Percentiles rank a stretch among this genome's conserved stretches.
These are phyloP conservation scores for Syzygium aromaticum DNA, from an alignment of 345 rosid genomes.

Conservation along the genomic window DNA sequence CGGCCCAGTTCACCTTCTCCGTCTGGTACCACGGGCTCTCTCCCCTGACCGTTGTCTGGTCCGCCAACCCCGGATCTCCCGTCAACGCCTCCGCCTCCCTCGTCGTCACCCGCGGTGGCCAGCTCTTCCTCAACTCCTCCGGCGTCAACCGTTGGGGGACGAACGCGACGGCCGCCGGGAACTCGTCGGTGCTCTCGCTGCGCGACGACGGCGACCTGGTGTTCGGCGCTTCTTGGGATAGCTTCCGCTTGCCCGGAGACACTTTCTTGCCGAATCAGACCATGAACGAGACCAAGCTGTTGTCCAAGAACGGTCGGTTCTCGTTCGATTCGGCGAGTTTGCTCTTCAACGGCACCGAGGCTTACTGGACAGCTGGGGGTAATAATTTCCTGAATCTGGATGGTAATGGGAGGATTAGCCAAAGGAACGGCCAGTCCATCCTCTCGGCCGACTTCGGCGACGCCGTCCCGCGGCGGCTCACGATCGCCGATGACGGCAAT, in stretches of 20 bases:
- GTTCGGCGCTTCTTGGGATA: constrained; percentile 28
- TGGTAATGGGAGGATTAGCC: constrained; percentile 9
- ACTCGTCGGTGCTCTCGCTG: constrained; percentile 21
- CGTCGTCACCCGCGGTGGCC: constrained; percentile 12
- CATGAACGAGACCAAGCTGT: constrained; percentile 6
- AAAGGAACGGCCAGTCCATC: neutral
- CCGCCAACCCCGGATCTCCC: constrained; percentile 11
- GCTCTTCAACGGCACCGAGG: constrained; percentile 10
- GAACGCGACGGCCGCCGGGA: neutral
- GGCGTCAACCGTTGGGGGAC: constrained; percentile 15
- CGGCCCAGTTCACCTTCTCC: constrained; percentile 24
- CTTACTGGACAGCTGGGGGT: constrained; percentile 9
- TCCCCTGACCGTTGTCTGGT: constrained; percentile 29
- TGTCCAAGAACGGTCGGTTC: constrained; percentile 28
- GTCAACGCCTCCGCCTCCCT: constrained; percentile 11
- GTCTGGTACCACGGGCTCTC: constrained; percentile 34
- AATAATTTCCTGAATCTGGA: constrained; percentile 7
- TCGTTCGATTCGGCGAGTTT: constrained; percentile 16
- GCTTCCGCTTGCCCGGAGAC: constrained; percentile 29
- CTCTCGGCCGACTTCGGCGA: constrained; percentile 28
- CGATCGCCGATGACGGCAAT: constrained; percentile 43
- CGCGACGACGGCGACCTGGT: constrained; percentile 29
- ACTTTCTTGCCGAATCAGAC: constrained; percentile 40
- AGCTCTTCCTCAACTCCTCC: constrained; percentile 22
- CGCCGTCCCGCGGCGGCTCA: constrained; percentile 18